A percentile compares a stretch with the other conserved stretches of the same genome.
Evolutionary conservation across 2,329 filamentous ascomycete species (phyloP).

Genomic region (Rhynchosporium agropyri): DNA sequence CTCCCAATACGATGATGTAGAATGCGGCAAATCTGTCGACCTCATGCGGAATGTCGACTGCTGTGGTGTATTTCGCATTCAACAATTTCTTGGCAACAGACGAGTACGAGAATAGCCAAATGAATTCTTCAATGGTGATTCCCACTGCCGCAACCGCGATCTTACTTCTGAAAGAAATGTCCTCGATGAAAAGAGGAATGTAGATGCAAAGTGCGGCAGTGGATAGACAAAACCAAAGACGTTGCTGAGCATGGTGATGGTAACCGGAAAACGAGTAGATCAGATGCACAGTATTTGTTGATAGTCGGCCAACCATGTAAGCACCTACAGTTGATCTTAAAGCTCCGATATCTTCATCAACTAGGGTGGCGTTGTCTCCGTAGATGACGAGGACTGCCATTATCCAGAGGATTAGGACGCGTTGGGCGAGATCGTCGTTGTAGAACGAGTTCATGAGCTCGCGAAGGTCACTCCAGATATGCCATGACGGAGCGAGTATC

Average conservation of each 20-base stretch:
- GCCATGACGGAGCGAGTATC: slow-evolving; percentile 52
- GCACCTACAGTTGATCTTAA: slow-evolving; percentile 51
- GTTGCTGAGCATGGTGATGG: slow-evolving; percentile 51
- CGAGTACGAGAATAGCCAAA: slow-evolving; percentile 50
- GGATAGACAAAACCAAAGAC: slow-evolving; percentile 49
- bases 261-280: slow-evolving; percentile 51
- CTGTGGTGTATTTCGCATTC: slow-evolving; percentile 50
- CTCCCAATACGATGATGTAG: slow-evolving; percentile 55
- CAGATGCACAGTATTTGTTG: slow-evolving; percentile 44
- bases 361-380: slow-evolving; percentile 50
- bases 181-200: slow-evolving; percentile 49
- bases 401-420: slow-evolving; percentile 52
- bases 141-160: slow-evolving; percentile 48
- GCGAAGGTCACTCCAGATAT: slow-evolving; percentile 53
- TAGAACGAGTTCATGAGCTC: slow-evolving; percentile 57
- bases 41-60: slow-evolving; percentile 53
- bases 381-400: slow-evolving; percentile 54
- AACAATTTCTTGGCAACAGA: slow-evolving; percentile 49
- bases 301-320: slow-evolving; percentile 50
- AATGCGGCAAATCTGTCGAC: slow-evolving; percentile 54
- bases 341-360: slow-evolving; percentile 48
- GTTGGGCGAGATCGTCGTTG: slow-evolving; percentile 53
- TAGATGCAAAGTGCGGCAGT: slow-evolving; percentile 47
- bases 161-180: slow-evolving; percentile 47
- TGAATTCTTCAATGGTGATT: slow-evolving; percentile 47